Evolutionary conservation across 2,329 filamentous ascomycete species (phyloP).

Genomic region (Aspergillus niger): DNA sequence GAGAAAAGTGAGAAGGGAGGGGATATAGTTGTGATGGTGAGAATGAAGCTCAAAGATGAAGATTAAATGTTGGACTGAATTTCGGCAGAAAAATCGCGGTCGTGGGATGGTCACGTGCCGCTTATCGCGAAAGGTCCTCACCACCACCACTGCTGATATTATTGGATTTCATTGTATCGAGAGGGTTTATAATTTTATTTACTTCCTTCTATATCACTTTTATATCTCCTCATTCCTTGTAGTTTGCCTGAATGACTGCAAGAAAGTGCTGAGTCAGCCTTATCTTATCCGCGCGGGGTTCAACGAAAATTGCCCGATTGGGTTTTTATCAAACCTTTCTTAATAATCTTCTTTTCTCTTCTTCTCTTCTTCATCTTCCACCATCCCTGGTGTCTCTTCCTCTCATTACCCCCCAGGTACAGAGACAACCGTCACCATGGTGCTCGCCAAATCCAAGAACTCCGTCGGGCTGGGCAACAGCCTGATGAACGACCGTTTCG

Average conservation of each 20-base stretch:
- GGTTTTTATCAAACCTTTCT: slow-evolving; percentile 15
- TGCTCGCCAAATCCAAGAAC: slow-evolving; percentile 90
- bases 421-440: slow-evolving; percentile 54
- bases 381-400: not conserved
- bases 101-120: slow-evolving; percentile 1
- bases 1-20: not conserved
- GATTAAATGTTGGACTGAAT: too few species aligned
- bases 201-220: not conserved
- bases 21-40: slow-evolving; percentile 1
- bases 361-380: not conserved
- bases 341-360: slow-evolving; percentile 15
- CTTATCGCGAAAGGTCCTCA: slow-evolving; percentile 1
- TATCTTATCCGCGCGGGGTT: slow-evolving; percentile 29
- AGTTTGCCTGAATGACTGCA: not conserved
- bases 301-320: slow-evolving; percentile 10
- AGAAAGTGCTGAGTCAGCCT: slow-evolving; percentile 29
- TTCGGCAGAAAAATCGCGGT: not conserved
- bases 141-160: not conserved
- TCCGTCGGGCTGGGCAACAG: slow-evolving; percentile 91
- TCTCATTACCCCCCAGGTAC: not conserved
- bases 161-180: not conserved
- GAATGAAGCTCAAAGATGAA: not conserved
- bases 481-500: slow-evolving; percentile 98
- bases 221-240: not conserved
- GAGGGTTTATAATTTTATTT: not conserved